Evolutionary conservation across 345 rosid genomes (phyloP), one percentile per base, ranked within the genome.

Genomic region (Syzygium oleosum): DNA sequence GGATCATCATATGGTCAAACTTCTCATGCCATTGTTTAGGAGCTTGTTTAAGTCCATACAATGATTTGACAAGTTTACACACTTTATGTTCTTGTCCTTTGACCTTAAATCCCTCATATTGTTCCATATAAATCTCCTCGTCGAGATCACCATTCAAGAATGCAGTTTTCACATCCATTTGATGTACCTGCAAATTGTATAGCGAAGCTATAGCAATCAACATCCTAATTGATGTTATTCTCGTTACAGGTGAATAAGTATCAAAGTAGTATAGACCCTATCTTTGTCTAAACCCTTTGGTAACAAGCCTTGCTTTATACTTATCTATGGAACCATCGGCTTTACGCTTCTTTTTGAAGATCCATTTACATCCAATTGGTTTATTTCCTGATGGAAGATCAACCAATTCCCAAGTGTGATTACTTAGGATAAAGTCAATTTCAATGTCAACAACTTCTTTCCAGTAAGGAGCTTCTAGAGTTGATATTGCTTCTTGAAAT

Each of bases 241-340:
- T 27, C 12, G 7, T 5, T 12, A 59, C 1, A 25, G 0, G 65
- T 12, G 5, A 51, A 59, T 59, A 59, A 27, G 3, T 59, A 59
- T 59, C 1, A 27, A 27, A 59, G 31, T 59, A 27, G 7, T 59
- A 8, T 27, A 27, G 13, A 59, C 1, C 65, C 0, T 59, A 7
- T 59, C 3, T n/a, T n/a, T 27, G 4, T 27, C 16, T 27, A 59
- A 59, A 27, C 6, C 31, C 6, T 59, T 59, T 59, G 65, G 8
- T 31, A 3, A 59, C 8, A 19, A 0, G 0, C n/a, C 0, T 3
- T 27, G 31, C 6, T 59, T 59, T 2, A 23, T 59, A 59, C 31
- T 59, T 59, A 59, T 59, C 7, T 2, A 59, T 59, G 31, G 3
- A 27, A 27, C 68, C 8, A 59, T 59, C 0, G 2, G 1, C 2